Percentiles rank a stretch among this genome's conserved stretches.
Conservation (phyloP, 2,329 filamentous ascomycete genomes). For the Fusarium mangiferae region DNA sequence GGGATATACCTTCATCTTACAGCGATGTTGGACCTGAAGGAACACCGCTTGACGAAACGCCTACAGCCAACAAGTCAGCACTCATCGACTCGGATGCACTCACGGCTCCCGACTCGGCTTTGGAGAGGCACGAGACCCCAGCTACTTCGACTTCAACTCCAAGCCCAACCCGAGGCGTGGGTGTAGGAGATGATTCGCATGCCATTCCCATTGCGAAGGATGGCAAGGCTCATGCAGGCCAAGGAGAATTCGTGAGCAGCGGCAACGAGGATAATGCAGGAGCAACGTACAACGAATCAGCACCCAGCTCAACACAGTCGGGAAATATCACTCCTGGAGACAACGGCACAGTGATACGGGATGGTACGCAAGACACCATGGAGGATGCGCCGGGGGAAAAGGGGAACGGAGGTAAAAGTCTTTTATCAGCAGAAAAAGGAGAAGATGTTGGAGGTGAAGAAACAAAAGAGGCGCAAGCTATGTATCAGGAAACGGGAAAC, state of each 20-base stretch:
- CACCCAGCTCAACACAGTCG: background rate
- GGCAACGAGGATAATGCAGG: background rate
- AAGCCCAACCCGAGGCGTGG: constrained; percentile 13
- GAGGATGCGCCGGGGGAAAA: background rate
- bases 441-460: constrained; percentile 5
- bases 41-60: constrained; percentile 34
- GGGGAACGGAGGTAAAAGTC: background rate
- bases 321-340: constrained; percentile 7
- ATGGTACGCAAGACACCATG: background rate
- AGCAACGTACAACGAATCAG: background rate
- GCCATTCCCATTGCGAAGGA: background rate
- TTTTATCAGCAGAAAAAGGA: background rate
- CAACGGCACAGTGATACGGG: constrained; percentile 10
- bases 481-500: constrained; percentile 3
- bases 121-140: constrained; percentile 29
- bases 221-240: background rate
- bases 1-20: constrained; percentile 53
- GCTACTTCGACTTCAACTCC: constrained; percentile 29
- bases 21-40: constrained; percentile 48
- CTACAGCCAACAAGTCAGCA: constrained; percentile 27
- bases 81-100: constrained; percentile 23
- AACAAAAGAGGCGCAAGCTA: constrained; percentile 16
- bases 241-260: background rate
- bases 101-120: constrained; percentile 8
- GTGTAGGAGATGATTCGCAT: background rate